These are phyloP conservation scores for Aspergillus pseudotamarii DNA, from an alignment of 2,329 filamentous ascomycete species.

Conservation along the genomic window DNA sequence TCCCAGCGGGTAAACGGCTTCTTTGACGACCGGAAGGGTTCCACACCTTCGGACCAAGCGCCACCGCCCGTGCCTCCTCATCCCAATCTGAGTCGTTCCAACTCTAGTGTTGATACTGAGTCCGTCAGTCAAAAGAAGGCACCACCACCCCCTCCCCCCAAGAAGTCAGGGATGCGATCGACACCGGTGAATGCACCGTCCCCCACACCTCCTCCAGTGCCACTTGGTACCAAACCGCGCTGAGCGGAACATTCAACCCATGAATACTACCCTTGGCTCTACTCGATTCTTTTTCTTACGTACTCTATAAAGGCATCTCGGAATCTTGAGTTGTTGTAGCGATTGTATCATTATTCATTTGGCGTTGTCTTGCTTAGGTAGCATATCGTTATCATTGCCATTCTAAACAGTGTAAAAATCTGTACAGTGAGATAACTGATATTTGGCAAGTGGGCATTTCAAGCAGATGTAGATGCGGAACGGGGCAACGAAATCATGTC, in stretches of 20 bases:
- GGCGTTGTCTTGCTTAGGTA: not conserved
- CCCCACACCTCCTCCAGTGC: slow-evolving; percentile 57
- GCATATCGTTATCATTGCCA: not conserved
- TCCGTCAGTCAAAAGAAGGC: slow-evolving; percentile 50
- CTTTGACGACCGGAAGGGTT: slow-evolving; percentile 43
- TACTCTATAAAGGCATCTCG: not conserved
- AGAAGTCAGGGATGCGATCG: slow-evolving; percentile 55
- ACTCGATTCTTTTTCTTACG: not conserved
- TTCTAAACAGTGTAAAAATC: not conserved
- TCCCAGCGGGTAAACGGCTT: slow-evolving; percentile 52
- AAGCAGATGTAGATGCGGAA: not conserved
- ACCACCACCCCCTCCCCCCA: slow-evolving; percentile 61
- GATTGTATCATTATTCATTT: slow-evolving; percentile 4
- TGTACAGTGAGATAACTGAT: not conserved
- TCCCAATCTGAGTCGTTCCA: slow-evolving; percentile 27
- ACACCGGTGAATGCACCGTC: slow-evolving; percentile 33
- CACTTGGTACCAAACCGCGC: slow-evolving; percentile 59
- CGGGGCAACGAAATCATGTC: too few relatives aligned
- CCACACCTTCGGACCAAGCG: slow-evolving; percentile 17
- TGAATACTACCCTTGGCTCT: not conserved
- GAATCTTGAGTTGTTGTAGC: not conserved
- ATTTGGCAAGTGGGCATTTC: not conserved
- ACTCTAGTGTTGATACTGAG: slow-evolving; percentile 33
- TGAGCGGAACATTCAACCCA: slow-evolving; percentile 31
- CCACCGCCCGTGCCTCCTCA: slow-evolving; percentile 26